Percentiles rank a stretch among this genome's conserved stretches.
phyloP scores from a whole-genome alignment of 1,284 basidiomycete genomes.

The Schizophyllum amplum region DNA sequence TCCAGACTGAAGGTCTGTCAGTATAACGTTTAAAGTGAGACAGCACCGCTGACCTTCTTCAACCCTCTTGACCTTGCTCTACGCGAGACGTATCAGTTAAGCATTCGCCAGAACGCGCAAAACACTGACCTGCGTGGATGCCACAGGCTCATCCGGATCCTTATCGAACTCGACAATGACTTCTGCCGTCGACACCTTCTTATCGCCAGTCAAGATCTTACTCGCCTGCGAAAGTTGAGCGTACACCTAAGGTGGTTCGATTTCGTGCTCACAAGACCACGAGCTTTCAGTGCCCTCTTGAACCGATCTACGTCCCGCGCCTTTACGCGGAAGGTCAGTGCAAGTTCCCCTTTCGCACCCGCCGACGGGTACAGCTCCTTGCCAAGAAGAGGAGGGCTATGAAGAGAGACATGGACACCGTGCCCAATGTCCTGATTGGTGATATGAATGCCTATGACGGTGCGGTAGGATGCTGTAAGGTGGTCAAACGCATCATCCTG shows the following conservation, averaged over 20 bases:
- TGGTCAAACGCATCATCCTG: slow-evolving; percentile 33
- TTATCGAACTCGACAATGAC: slow-evolving; percentile 11
- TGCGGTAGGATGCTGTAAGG: slow-evolving; percentile 26
- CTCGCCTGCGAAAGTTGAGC: background rate
- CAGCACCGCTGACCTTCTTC: background rate
- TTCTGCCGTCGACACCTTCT: background rate
- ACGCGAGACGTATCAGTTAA: background rate
- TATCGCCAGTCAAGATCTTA: slow-evolving; percentile 2
- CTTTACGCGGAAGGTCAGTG: slow-evolving; percentile 29
- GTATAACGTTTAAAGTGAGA: too few species aligned
- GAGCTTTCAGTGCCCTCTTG: slow-evolving; percentile 27
- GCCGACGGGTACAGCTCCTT: slow-evolving; percentile 8
- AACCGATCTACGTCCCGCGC: slow-evolving; percentile 26
- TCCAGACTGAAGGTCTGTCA: background rate
- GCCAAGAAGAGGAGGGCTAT: slow-evolving; percentile 23
- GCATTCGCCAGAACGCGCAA: background rate
- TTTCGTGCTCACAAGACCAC: slow-evolving; percentile 31
- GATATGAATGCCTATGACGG: slow-evolving; percentile 27
- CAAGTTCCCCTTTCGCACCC: slow-evolving; percentile 6
- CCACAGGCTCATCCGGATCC: slow-evolving; percentile 6
- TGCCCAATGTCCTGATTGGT: slow-evolving; percentile 9
- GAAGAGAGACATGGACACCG: slow-evolving; percentile 21
- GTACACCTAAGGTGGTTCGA: slow-evolving; percentile 4
- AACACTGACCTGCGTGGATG: slow-evolving; percentile 3
- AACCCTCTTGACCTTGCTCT: slow-evolving; percentile 6